These are phyloP conservation scores for Bryum argenteum DNA, from an alignment of 225 moss, liverwort and hornwort species.

Conservation along the genomic window DNA sequence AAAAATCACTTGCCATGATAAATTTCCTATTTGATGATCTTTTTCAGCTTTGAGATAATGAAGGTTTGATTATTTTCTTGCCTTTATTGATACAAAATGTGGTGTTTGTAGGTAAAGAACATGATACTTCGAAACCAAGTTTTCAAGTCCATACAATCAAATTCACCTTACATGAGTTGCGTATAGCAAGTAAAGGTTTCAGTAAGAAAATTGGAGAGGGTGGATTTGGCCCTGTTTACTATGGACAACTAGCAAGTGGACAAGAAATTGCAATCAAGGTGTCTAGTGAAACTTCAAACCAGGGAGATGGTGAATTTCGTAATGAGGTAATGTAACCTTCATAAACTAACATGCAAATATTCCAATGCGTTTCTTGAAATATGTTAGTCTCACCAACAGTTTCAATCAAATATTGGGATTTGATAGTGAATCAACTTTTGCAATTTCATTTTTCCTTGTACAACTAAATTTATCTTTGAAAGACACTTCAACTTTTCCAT, in stretches of 20 bases:
- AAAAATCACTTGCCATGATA: not conserved
- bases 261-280: constrained; percentile 48
- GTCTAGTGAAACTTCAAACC: constrained; percentile 26
- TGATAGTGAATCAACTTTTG: too few relatives aligned
- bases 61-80: not conserved
- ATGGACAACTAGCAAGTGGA: constrained; percentile 32
- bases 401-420: not conserved
- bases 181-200: constrained; percentile 25
- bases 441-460: not conserved
- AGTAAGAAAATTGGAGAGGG: constrained; percentile 42
- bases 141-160: constrained; percentile 23
- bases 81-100: not conserved
- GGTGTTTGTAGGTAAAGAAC: constrained; percentile 13
- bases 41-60: not conserved
- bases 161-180: constrained; percentile 26
- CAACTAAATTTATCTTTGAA: not conserved
- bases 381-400: not conserved
- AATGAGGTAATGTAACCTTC: constrained; percentile 28
- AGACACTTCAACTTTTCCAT: not conserved
- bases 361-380: not conserved
- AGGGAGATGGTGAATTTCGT: constrained; percentile 39
- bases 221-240: constrained; percentile 44
- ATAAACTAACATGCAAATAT: too few relatives aligned
- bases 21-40: too few relatives aligned
- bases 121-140: not conserved